These are phyloP conservation scores for Nakataea oryzae DNA, from an alignment of 2,329 filamentous ascomycete genomes.

Conservation along the genomic window DNA sequence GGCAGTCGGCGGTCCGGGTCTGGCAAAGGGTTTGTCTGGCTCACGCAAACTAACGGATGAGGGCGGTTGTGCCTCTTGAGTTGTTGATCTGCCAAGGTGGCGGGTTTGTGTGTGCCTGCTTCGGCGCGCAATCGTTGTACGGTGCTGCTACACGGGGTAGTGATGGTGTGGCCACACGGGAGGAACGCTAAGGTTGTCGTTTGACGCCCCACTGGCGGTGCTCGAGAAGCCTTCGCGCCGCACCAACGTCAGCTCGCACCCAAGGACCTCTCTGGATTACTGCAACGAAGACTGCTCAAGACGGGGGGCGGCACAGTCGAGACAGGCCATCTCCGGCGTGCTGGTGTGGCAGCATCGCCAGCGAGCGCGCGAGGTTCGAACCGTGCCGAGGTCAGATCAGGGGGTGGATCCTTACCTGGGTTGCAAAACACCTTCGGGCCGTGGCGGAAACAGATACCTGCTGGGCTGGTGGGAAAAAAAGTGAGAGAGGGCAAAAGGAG, in stretches of 20 bases:
- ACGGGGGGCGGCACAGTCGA: no score
- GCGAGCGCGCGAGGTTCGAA: neutral
- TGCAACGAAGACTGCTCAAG: no score
- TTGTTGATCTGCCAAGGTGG: neutral
- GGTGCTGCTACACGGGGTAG: neutral
- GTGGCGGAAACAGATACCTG: neutral
- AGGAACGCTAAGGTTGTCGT: neutral
- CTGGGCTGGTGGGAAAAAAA: no score
- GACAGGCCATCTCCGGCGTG: neutral
- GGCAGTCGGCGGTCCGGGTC: neutral
- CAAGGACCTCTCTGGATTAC: neutral
- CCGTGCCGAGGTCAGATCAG: constrained; percentile 13
- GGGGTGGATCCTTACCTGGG: constrained; percentile 13
- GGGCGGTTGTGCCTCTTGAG: neutral
- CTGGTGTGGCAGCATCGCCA: neutral
- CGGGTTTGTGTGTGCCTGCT: neutral
- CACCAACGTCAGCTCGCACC: neutral
- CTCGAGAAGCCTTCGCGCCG: neutral
- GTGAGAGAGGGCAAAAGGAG: neutral
- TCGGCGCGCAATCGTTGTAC: neutral
- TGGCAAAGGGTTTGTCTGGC: neutral
- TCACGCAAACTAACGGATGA: neutral
- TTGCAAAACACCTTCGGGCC: neutral
- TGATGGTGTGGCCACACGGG: neutral
- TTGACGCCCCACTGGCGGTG: neutral